Evolutionary conservation across 805 yeast species (phyloP).

Genomic region (Spathaspora girioi): DNA sequence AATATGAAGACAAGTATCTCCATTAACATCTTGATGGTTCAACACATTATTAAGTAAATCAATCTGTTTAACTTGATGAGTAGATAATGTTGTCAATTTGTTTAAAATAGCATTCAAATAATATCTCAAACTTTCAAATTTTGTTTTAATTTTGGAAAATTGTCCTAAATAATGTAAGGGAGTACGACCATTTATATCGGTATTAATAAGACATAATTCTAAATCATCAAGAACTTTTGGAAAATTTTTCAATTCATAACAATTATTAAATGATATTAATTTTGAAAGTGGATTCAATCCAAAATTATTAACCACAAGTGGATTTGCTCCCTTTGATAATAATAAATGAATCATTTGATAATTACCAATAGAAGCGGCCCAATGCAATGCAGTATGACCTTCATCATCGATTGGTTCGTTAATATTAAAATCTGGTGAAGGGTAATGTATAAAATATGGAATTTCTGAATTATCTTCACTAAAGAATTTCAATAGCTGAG

Average conservation of each 20-base stretch:
- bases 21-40: constrained; percentile 76
- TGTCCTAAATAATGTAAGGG: constrained; percentile 82
- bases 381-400: constrained; percentile 91
- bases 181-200: constrained; percentile 71
- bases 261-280: constrained; percentile 81
- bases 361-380: constrained; percentile 97
- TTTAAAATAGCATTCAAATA: constrained; percentile 75
- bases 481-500: constrained; percentile 39
- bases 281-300: constrained; percentile 90
- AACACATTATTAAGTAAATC: constrained; percentile 60
- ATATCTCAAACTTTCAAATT: constrained; percentile 77
- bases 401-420: constrained; percentile 86
- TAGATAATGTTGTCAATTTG: constrained; percentile 53
- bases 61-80: constrained; percentile 39
- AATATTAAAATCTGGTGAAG: constrained; percentile 64
- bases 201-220: constrained; percentile 70
- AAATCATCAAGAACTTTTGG: constrained; percentile 73
- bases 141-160: constrained; percentile 60
- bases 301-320: constrained; percentile 45
- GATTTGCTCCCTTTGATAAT: constrained; percentile 70
- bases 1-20: constrained; percentile 82
- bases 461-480: constrained; percentile 43
- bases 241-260: constrained; percentile 76
- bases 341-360: constrained; percentile 72
- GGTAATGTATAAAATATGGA: constrained; percentile 63